Conservation (phyloP, 441 rosid genomes). For the Breynia disticha region DNA sequence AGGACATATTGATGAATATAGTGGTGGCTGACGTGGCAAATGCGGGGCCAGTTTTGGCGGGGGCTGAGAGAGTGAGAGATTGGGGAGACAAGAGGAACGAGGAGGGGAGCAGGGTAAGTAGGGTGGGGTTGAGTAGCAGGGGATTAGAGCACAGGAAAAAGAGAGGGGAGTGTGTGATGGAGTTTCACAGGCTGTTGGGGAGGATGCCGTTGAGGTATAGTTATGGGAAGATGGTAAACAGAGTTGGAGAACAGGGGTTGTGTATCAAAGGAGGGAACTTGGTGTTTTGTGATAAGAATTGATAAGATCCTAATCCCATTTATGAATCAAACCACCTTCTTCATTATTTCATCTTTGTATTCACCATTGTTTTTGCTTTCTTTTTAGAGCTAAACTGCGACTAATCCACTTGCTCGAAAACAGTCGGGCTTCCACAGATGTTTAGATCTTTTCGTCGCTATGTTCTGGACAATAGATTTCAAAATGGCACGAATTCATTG, state of each 20-base stretch:
- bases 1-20: slow-evolving; percentile 83
- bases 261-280: slow-evolving; percentile 59
- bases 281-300: slow-evolving; percentile 47
- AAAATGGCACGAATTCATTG: too few relatives aligned
- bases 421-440: too few relatives aligned
- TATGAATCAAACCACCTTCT: not conserved
- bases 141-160: slow-evolving; percentile 69
- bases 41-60: slow-evolving; percentile 67
- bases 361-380: too few relatives aligned
- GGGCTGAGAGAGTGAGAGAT: slow-evolving; percentile 65
- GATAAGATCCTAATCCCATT: not conserved
- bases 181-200: slow-evolving; percentile 61
- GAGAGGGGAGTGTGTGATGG: slow-evolving; percentile 60
- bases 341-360: too few relatives aligned
- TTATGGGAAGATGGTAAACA: slow-evolving; percentile 59
- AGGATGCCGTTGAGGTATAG: slow-evolving; percentile 73
- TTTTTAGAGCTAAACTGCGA: too few relatives aligned
- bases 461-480: too few relatives aligned
- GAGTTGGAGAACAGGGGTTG: slow-evolving; percentile 78
- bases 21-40: slow-evolving; percentile 52
- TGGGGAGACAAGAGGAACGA: slow-evolving; percentile 82
- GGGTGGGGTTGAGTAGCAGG: slow-evolving; percentile 73
- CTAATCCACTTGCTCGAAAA: too few relatives aligned
- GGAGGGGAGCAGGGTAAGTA: slow-evolving; percentile 25
- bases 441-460: too few relatives aligned